Base-by-base conservation (phyloP, 1,284 basidiomycete genomes). In the Bjerkandera adusta region DNA sequence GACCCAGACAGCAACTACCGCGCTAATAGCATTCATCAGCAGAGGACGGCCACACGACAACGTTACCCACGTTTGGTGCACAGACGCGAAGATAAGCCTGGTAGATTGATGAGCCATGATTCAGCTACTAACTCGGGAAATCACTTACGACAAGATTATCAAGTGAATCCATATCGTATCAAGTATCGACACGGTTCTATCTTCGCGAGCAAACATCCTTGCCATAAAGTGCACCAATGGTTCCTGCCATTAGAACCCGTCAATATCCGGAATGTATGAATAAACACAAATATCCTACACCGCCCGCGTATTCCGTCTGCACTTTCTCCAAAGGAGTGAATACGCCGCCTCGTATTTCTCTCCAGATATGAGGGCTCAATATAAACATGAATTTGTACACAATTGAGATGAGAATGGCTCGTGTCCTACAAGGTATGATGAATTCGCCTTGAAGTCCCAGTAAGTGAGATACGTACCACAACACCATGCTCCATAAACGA, bases 1-100 rank as follows among this genome's bases (percentile, higher is more conserved):
- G n/a, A 68, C 61, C 67, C 67, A 69, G 32, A 68, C 63, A 6
- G 61, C 59, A 6, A 68, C 65, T 33, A 65, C 58, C 5, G 68
- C 63, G 3, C 66, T 65, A 11, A 34, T 33, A 16, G 43, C 27
- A 47, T 32, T 11, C 13, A 27, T 36, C 8, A 26, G 26, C 6
- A 43, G 25, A n/a, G 21, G 16, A 22, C 5, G 13, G 21, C 20
- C 12, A 24, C 26, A 21, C n/a, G 18, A 32, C 24, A 5, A 27
- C 5, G 20, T 8, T 18, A 57, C 63, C 35, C 40, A 66, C 63
- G 66, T 67, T 38, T 65, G 65, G 44, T 68, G 66, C n/a, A 68
- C 65, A 3, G 66, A 64, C 5, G 66, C 66, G 45, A 68, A 67
- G 35, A 68, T 65, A 29, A 68, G 48, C 30, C 66, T 68, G 26